Base-by-base conservation (phyloP, 2,329 filamentous ascomycete genomes). In the Orbilia ellipsospora region DNA sequence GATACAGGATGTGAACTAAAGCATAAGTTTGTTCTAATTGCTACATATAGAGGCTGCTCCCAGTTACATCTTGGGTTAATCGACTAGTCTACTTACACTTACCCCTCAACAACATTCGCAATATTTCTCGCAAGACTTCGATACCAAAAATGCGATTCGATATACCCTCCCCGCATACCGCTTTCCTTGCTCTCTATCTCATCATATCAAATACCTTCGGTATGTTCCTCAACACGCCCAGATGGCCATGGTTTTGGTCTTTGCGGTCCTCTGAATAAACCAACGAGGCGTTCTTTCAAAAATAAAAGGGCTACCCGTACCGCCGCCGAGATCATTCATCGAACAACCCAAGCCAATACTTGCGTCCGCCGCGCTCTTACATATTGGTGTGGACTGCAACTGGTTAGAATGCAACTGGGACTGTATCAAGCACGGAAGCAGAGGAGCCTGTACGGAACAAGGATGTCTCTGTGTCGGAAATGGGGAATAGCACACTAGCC, bases 201-300 rank as follows among this genome's bases (percentile, higher is more conserved):
- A 48, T 48, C 44, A 48, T 48, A 15, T 48, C 44, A 18, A 48
- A 48, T 48, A 48, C 44, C 44, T 48, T 48, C 44, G 44, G 44
- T 48, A 48, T 48, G 44, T 48, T 48, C 16, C 44, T 48, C 44
- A 48, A 48, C 10, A 48, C 44, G 16, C 44, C 44, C 13, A 15
- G 44, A 48, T 48, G 44, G 44, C 16, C 16, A n/a, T 48, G 44
- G 44, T 36, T 10, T 36, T 36, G 31, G 31, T 48, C 44, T 15
- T n/a, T 48, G 6, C 13, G 15, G 44, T 48, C 44, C 44, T 48
- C 44, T 18, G 13, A 48, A 48, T 48, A 36, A 48, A 15, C 44
- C 44, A 48, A 48, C 44, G 44, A 48, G 16, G 16, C 13, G 7
- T 36, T 36, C 8, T 36, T 1, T 48, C 16, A 4, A 13, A 48